Base-by-base conservation (phyloP, 2,329 filamentous ascomycete species). In the Fusarium sterilihyphosum region DNA sequence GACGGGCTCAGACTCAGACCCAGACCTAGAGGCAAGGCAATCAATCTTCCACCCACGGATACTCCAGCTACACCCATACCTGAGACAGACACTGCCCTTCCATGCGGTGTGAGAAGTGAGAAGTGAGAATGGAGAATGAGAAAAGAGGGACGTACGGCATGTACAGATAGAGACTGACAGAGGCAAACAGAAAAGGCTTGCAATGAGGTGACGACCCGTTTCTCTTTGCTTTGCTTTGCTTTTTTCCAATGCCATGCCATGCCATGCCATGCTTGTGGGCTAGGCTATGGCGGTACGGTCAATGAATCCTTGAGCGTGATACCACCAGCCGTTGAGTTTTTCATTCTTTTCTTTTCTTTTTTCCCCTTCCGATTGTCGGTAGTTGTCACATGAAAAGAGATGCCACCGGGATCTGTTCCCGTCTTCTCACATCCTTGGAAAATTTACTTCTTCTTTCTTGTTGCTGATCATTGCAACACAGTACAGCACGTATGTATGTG, bases 321-420 rank as follows among this genome's bases (percentile, higher is more conserved):
- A 73, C 72, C 70, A 70, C 57, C 73, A 57, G 67, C 57, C 44
- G 43, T 46, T 54, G 59, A 64, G 57, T 46, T 38, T 71, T 77
- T n/a, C 8, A 9, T 75, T 75, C 22, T 40, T 47, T 47, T 47
- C 12, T 29, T 71, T 78, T 68, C 63, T 77, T 78, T 56, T 54
- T 76, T 76, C 60, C 49, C 40, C 60, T 38, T 74, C 61, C 65
- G 61, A 66, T 61, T 58, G 58, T 58, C 77, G 77, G 77, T 78
- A 78, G 77, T 76, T 78, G 65, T 67, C 53, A 57, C 53, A 44
- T 53, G 33, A 64, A 52, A 54, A 63, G n/a, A 37, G 29, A 24
- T 44, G 56, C 70, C 68, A 66, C 61, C 67, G 62, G 63, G 54
- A 31, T 44, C n/a, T 49, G 24, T 41, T 58, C 40, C 37, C 47